phyloP scores from a whole-genome alignment of 1,284 basidiomycete species.

The Apiotrichum brassicae region DNA sequence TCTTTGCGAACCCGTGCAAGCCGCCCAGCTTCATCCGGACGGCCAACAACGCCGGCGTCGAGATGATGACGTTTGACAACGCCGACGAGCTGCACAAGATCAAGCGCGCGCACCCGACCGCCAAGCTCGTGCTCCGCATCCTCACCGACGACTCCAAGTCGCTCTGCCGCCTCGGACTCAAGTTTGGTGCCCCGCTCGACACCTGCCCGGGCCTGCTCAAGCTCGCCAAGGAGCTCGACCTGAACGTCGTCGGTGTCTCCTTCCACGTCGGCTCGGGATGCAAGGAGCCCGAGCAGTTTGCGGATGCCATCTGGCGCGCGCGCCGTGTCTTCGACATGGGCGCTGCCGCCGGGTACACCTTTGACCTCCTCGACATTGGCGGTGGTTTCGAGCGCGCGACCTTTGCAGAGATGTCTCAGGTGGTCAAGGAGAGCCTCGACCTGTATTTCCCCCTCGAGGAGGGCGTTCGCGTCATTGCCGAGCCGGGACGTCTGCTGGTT shows the following conservation, averaged over 20 bases:
- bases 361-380: slow-evolving; percentile 83
- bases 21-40: slow-evolving; percentile 85
- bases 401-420: slow-evolving; percentile 73
- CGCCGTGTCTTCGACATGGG: slow-evolving; percentile 84
- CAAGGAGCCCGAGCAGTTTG: slow-evolving; percentile 84
- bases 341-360: slow-evolving; percentile 69
- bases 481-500: slow-evolving; percentile 94
- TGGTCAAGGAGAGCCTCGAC: slow-evolving; percentile 68
- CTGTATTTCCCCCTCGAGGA: slow-evolving; percentile 71
- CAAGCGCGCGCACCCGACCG: slow-evolving; percentile 69
- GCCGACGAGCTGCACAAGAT: slow-evolving; percentile 96
- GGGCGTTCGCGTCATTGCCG: slow-evolving; percentile 82
- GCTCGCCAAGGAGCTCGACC: slow-evolving; percentile 69
- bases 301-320: slow-evolving; percentile 81
- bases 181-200: slow-evolving; percentile 89
- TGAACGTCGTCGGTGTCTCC: slow-evolving; percentile 89
- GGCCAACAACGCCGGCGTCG: slow-evolving; percentile 70
- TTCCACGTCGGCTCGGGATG: slow-evolving; percentile 99
- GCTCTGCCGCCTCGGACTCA: slow-evolving; percentile 86
- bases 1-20: slow-evolving; percentile 99
- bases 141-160: slow-evolving; percentile 95
- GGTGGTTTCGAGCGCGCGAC: slow-evolving; percentile 91
- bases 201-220: slow-evolving; percentile 72
- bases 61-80: slow-evolving; percentile 98
- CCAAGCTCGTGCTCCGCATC: slow-evolving; percentile 88